A percentile compares a stretch with the other conserved stretches of the same genome.
These are phyloP conservation scores for Arachnopeziza araneosa DNA, from an alignment of 2,329 filamentous ascomycete species.

Conservation along the genomic window DNA sequence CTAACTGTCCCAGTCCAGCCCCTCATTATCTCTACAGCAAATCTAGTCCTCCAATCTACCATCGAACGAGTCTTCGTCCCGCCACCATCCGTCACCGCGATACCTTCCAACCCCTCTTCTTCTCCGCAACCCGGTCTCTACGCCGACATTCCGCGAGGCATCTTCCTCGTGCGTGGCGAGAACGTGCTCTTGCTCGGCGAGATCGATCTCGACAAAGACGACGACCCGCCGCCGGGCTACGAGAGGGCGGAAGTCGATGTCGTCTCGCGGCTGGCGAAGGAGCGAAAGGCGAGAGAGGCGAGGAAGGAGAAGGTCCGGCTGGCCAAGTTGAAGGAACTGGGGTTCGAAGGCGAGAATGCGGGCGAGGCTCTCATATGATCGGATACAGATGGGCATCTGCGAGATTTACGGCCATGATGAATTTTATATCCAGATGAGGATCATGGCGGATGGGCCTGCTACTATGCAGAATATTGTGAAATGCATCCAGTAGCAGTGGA, in stretches of 20 bases:
- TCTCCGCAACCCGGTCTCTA: slow-evolving; percentile 52
- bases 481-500: slow-evolving; percentile 34
- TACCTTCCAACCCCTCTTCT: background rate
- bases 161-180: slow-evolving; percentile 90
- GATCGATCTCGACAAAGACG: slow-evolving; percentile 94
- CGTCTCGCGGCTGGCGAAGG: slow-evolving; percentile 68
- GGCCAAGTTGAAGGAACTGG: slow-evolving; percentile 67
- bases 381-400: background rate
- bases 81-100: slow-evolving; percentile 37
- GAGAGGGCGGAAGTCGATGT: slow-evolving; percentile 58
- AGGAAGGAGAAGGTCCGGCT: slow-evolving; percentile 65
- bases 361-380: slow-evolving; percentile 64
- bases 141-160: slow-evolving; percentile 77
- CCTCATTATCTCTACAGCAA: slow-evolving; percentile 52
- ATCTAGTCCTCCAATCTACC: slow-evolving; percentile 90
- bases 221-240: slow-evolving; percentile 70
- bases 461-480: slow-evolving; percentile 47
- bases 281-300: slow-evolving; percentile 65
- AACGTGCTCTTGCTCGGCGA: slow-evolving; percentile 95
- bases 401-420: background rate
- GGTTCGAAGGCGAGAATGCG: slow-evolving; percentile 82
- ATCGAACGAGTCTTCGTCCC: slow-evolving; percentile 73
- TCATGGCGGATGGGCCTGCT: slow-evolving; percentile 7
- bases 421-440: background rate
- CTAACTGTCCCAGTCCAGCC: background rate